phyloP scores from a whole-genome alignment of 257 asterid species.

The Ajuga chamaepitys region DNA sequence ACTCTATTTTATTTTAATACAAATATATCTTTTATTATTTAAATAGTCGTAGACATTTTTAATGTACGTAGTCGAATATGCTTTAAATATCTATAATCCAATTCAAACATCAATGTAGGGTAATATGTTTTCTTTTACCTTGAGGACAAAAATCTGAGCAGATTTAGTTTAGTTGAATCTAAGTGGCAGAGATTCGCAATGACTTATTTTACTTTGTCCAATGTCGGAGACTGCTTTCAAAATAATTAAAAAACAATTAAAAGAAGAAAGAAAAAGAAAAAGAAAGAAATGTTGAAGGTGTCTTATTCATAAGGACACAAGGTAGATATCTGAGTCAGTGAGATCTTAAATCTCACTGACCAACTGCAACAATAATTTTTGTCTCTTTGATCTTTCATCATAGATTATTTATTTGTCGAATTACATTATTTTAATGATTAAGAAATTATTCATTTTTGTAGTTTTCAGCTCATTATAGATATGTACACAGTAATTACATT shows the following conservation, averaged over 20 bases:
- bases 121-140: neutral
- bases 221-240: too few relatives aligned
- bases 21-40: too few relatives aligned
- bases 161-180: neutral
- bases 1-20: too few relatives aligned
- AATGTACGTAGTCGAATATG: too few relatives aligned
- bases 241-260: too few relatives aligned
- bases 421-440: neutral
- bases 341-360: conserved; percentile 24
- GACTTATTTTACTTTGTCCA: neutral
- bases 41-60: too few relatives aligned
- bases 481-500: too few relatives aligned
- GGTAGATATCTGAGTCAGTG: conserved; percentile 18
- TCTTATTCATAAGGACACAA: conserved; percentile 11
- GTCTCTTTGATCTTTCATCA: neutral
- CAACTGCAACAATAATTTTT: conserved; percentile 12
- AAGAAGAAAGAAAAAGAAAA: too few relatives aligned
- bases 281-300: conserved; percentile 10
- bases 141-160: conserved; percentile 9
- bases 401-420: neutral
- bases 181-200: conserved; percentile 29
- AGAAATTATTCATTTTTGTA: too few relatives aligned
- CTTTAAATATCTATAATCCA: too few relatives aligned
- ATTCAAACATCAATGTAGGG: too few relatives aligned
- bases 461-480: too few relatives aligned